phyloP scores from a whole-genome alignment of 164 flowering plant genomes.

The Nymphaea thermarum region DNA sequence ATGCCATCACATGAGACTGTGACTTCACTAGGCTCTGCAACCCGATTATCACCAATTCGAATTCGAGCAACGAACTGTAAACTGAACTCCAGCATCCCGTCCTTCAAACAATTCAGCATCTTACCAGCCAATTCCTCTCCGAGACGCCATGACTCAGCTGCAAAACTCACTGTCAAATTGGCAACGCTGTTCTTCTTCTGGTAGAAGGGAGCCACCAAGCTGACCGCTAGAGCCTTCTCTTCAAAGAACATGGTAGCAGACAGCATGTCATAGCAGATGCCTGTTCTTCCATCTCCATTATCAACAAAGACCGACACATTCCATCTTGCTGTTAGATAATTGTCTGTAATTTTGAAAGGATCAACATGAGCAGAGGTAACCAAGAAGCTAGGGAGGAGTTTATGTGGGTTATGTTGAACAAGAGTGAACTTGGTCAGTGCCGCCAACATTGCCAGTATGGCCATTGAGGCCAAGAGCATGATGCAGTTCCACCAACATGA shows the following conservation, averaged over 20 bases:
- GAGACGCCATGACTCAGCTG: constrained; percentile 7
- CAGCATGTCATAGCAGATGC: constrained; percentile 25
- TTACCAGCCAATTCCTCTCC: no score
- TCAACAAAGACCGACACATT: constrained; percentile 16
- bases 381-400: constrained; percentile 32
- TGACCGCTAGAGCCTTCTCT: constrained; percentile 12
- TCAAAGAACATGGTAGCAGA: constrained; percentile 13
- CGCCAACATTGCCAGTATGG: no score
- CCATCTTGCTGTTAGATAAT: constrained; percentile 28
- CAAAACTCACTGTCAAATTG: constrained; percentile 17
- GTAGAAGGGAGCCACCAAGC: constrained; percentile 35
- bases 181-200: constrained; percentile 33
- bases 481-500: no score
- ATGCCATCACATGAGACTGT: no score
- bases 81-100: no score
- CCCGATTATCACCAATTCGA: no score
- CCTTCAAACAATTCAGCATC: no score
- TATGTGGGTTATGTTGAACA: no score
- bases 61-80: no score
- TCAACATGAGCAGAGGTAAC: constrained; percentile 37
- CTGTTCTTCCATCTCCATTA: constrained; percentile 61
- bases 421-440: no score
- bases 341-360: constrained; percentile 19
- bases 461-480: no score
- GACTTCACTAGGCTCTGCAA: no score